Evolutionary conservation across 2,329 filamentous ascomycete species (phyloP), one percentile per base, ranked within the genome.

Genomic region (Xylaria sp.): DNA sequence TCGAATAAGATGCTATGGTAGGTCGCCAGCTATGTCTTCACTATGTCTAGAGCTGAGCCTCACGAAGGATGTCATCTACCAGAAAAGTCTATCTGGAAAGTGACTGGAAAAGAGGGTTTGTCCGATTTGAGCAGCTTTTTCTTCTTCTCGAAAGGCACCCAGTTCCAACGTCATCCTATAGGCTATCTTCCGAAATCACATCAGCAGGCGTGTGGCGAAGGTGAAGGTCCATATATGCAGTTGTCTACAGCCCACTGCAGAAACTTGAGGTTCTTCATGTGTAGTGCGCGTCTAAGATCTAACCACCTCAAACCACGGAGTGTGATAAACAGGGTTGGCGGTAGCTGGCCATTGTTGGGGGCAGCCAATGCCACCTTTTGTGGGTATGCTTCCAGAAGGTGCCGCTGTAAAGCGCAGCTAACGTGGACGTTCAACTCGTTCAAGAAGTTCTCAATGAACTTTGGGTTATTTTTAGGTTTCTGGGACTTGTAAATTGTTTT

Each of bases 361-460:
- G 67, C 33, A 4, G 71, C 62, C 12, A 68, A 36, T 15, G 28
- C 10, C 13, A 71, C 72, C n/a, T 71, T 61, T 5, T 70, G 52
- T 0, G 75, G 72, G 43, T 69, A 71, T 57, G 62, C 69, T 25
- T 73, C 58, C 2, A 68, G 68, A 7, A 75, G 69, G 33, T 64
- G 67, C 39, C 64, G 69, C 60, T 75, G 75, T 1, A 75, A 59
- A 15, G 69, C 64, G 58, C 73, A 73, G 23, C 74, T 69, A 3
- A 69, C 68, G 12, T 66, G 70, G 1, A 59, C 25, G 28, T 75
- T 72, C 43, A 74, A 56, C 18, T 66, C 59, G n/a, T 62, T 64
- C 18, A 76, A 68, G 43, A 71, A 75, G 5, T 62, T 48, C 48
- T 64, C 55, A 60, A 76, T 74, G 46, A 75, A 76, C 3, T 64